Evolutionary conservation across 169 alveolate species (phyloP), one percentile per base, ranked within the genome.

Genomic region (Eimeria sp.): DNA sequence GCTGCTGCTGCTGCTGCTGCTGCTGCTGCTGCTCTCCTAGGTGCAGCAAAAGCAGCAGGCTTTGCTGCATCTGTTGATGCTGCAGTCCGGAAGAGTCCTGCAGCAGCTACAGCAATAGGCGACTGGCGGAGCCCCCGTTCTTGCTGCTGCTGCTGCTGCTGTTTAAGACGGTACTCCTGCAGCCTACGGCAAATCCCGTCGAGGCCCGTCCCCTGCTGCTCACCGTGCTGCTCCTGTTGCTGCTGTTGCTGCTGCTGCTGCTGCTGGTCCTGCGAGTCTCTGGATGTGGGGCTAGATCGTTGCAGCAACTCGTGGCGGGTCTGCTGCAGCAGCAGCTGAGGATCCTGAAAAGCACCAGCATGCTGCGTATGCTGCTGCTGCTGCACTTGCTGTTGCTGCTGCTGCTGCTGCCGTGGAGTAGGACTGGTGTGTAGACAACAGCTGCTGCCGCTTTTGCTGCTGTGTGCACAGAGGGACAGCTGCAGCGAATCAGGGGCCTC

Each of bases 141-240:
- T 72, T 83, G 91, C 76, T 54, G 91, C 76, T 57, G 91, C 72
- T 83, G 75, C 63, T 57, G 91, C 91, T 83, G 91, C 76, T 83
- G 91, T 76, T 83, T 76, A 9, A 27, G 76, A 20, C 89, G 67
- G 43, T 47, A 80, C 57, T 54, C 75, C 76, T 25, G 51, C 76
- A 54, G 91, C 43, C 43, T 14, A 47, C 89, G 27, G 65, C 65
- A 45, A 34, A 78, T 49, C 40, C 88, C 88, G 0, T 78, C 88
- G 63, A 78, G 88, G 51, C 90, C 72, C 67, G 10, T 25, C 30
- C 45, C 87, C 34, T 43, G 10, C 61, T 7, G 61, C 61, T 54
- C 61, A 7, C 61, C 16, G 61, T 54, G 61, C 61, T 54, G 61
- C 61, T 54, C 65, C 51, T 76, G 87, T 34, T 76, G 87, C 61